Evolutionary conservation across 2,329 filamentous ascomycete genomes (phyloP).

Genomic region (Ambrosiella xylebori): DNA sequence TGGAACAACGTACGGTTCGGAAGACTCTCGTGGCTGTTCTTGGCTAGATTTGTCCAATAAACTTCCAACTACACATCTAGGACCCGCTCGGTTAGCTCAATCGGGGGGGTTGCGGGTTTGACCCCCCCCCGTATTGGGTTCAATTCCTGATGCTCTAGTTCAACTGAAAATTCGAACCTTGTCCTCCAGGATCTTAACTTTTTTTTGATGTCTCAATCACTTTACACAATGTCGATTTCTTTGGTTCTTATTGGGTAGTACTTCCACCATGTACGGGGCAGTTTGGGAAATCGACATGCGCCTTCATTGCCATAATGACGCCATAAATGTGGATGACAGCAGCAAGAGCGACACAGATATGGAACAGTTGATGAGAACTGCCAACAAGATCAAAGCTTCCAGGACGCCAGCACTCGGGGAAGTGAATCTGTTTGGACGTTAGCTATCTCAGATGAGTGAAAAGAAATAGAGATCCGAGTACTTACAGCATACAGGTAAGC

Average conservation of each 20-base stretch:
- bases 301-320: conserved; percentile 8
- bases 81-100: conserved; percentile 42
- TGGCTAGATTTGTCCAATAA: neutral
- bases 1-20: too few relatives aligned
- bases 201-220: neutral
- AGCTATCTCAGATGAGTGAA: neutral
- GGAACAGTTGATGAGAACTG: conserved; percentile 30
- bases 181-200: conserved; percentile 2
- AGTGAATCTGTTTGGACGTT: conserved; percentile 19
- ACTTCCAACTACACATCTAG: neutral
- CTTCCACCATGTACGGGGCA: neutral
- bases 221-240: neutral
- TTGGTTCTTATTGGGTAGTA: neutral
- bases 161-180: conserved; percentile 5
- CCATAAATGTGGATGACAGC: conserved; percentile 13
- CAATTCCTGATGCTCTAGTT: conserved; percentile 8
- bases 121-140: conserved; percentile 21
- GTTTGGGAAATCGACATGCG: neutral
- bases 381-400: conserved; percentile 28
- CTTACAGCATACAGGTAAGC: conserved; percentile 24
- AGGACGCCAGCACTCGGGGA: conserved; percentile 26
- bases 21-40: neutral
- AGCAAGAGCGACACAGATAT: conserved; percentile 27
- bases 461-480: neutral
- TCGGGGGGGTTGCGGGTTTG: conserved; percentile 35